Evolutionary conservation across 192 early-diverging fungal genomes (phyloP).

Genomic region (Chytriomyces hyalinus): DNA sequence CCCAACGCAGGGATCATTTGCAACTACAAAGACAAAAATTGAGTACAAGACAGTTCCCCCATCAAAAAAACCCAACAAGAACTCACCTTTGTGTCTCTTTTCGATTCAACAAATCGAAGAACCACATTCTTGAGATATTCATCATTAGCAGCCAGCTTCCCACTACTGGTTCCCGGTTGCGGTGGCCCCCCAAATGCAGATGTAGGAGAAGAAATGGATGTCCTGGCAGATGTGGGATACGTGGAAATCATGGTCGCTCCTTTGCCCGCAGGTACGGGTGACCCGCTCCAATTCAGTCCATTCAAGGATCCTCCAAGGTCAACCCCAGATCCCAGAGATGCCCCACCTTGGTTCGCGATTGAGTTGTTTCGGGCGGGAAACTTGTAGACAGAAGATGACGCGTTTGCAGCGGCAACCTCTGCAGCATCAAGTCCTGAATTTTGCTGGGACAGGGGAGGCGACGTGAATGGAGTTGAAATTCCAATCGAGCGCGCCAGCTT

Average conservation of each 20-base stretch:
- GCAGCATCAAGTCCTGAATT: conserved; percentile 31
- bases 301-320: conserved; percentile 26
- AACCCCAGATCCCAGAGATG: conserved; percentile 1
- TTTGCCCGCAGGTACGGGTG: background rate
- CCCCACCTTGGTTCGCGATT: background rate
- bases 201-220: conserved; percentile 12
- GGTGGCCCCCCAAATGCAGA: background rate
- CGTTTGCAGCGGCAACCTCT: conserved; percentile 31
- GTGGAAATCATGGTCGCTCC: background rate
- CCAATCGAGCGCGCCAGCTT: conserved; percentile 61
- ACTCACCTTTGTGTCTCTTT: conserved; percentile 71
- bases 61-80: background rate
- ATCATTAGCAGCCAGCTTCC: conserved; percentile 54
- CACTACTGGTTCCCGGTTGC: background rate
- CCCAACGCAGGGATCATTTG: conserved; percentile 72
- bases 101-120: conserved; percentile 76
- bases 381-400: background rate
- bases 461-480: conserved; percentile 36
- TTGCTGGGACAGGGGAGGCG: conserved; percentile 34
- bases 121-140: conserved; percentile 78
- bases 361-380: background rate
- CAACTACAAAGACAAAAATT: conserved; percentile 34
- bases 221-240: background rate
- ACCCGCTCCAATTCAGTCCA: background rate
- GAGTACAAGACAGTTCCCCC: background rate